Evolutionary conservation across 2,329 filamentous ascomycete species (phyloP), one percentile per base, ranked within the genome.

Genomic region (Colletotrichum euphorbiae): DNA sequence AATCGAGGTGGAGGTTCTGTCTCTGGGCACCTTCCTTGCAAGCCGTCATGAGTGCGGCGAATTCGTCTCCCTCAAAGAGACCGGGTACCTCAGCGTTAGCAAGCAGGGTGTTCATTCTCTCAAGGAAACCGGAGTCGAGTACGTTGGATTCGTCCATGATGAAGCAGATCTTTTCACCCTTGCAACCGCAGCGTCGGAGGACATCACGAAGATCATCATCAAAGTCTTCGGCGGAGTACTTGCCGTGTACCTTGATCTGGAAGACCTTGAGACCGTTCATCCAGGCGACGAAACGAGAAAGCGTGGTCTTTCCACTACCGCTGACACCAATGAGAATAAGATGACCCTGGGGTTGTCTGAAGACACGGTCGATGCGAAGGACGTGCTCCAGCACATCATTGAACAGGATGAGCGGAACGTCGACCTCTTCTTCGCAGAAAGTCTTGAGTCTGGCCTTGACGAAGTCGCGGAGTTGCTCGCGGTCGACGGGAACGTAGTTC

Each of bases 121-220:
- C 96, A 62, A 99, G 81, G 89, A 99, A 99, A 61, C 96, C 96
- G 48, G 96, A 99, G 79, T 99, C 96, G 31, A 99, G 87, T 40
- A 99, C 96, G 75, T 99, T 99, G 9, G 95, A 92, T 82, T 99
- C 96, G 77, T 99, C 96, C 94, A 99, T 98, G 83, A 99, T 98
- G 84, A 99, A 99, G 82, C 97, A 99, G 55, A 99, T 97, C 85
- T 98, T 98, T 79, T 99, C 96, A 40, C 96, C 96, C 84, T 98
- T 98, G 84, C 95, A 98, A 71, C 96, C 96, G 74, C 93, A 97
- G 65, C 96, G 89, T 51, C 96, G 91, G 45, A 99, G 88, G 8
- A 99, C 96, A 76, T 94, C 95, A 72, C 97, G 89, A 40, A 99
- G 84, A 79, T 99, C 96, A 67, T 99, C 97, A 76, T 99, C 96